Evolutionary conservation across 352 stramenopile genomes (phyloP).

Genomic region (Aphanomyces cochlioides): DNA sequence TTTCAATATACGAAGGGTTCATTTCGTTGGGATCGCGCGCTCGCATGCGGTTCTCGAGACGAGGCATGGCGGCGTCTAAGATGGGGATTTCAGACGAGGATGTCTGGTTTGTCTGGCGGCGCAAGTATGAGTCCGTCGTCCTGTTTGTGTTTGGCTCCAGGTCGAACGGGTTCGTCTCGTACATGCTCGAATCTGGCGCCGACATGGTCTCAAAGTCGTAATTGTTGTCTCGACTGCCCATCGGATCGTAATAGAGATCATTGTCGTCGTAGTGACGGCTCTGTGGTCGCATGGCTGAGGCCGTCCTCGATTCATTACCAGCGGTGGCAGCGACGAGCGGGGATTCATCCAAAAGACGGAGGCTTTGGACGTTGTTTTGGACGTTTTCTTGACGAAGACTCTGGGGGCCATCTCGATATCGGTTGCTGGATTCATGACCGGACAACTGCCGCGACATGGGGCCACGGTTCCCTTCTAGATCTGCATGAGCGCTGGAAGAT

Average conservation of each 20-base stretch:
- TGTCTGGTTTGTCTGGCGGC: background rate
- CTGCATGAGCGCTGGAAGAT: too few relatives aligned
- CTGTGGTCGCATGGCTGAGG: background rate
- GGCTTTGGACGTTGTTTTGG: background rate
- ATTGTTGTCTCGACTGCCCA: constrained; percentile 6
- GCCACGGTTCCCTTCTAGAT: too few relatives aligned
- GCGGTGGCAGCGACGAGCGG: background rate
- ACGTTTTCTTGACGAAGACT: too few relatives aligned
- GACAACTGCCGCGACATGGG: too few relatives aligned
- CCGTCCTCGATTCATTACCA: background rate
- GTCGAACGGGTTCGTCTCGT: constrained; percentile 28
- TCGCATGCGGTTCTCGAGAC: constrained; percentile 24
- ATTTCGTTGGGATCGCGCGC: background rate
- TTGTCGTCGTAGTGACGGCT: background rate
- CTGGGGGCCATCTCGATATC: too few relatives aligned
- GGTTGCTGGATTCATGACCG: too few relatives aligned
- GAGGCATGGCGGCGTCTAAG: background rate
- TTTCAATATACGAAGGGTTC: constrained; percentile 22
- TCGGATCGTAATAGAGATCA: background rate
- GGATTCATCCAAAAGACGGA: background rate
- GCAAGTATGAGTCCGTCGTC: background rate
- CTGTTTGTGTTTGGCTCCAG: background rate
- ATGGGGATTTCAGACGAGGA: background rate
- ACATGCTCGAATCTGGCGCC: constrained; percentile 13
- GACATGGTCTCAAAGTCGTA: constrained; percentile 7